These are phyloP conservation scores for Striga hermonthica DNA, from an alignment of 305 asterid species.

Conservation along the genomic window DNA sequence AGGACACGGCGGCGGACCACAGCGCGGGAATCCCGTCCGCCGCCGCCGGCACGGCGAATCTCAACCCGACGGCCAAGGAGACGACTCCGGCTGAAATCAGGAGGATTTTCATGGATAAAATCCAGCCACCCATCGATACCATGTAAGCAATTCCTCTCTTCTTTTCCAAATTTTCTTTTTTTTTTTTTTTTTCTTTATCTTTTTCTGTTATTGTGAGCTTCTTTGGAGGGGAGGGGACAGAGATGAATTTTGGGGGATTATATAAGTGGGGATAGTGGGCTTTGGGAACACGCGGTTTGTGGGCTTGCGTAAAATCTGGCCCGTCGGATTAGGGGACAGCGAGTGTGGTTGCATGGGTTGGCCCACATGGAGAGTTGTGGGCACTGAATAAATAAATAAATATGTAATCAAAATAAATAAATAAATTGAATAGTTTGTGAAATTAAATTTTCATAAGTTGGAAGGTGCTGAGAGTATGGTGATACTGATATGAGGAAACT, in stretches of 20 bases:
- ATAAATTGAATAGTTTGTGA: too few species aligned
- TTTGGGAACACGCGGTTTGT: conserved; percentile 32
- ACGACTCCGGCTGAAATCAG: conserved; percentile 51
- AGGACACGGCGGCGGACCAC: conserved; percentile 38
- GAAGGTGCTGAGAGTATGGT: background rate
- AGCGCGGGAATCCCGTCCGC: conserved; percentile 36
- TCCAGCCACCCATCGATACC: conserved; percentile 33
- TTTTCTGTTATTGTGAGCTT: too few species aligned
- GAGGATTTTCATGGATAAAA: conserved; percentile 41
- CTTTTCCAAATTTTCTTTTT: too few species aligned
- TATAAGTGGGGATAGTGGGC: conserved; percentile 10
- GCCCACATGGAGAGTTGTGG: conserved; percentile 35
- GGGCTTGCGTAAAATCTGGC: conserved; percentile 21
- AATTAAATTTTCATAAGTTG: too few species aligned
- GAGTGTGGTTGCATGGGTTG: conserved; percentile 30
- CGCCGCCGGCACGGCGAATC: conserved; percentile 40
- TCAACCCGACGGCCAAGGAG: conserved; percentile 40
- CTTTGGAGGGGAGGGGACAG: too few species aligned
- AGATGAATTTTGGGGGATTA: background rate
- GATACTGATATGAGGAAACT: conserved; percentile 23
- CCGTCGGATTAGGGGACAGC: conserved; percentile 39
- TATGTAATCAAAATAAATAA: too few species aligned
- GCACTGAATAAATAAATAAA: background rate
- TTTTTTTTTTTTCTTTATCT: too few species aligned
- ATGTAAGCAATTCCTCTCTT: too few species aligned